A percentile compares a stretch with the other conserved stretches of the same genome.
These are phyloP conservation scores for Dalechampia spathulata DNA, from an alignment of 441 rosid genomes.

Conservation along the genomic window DNA sequence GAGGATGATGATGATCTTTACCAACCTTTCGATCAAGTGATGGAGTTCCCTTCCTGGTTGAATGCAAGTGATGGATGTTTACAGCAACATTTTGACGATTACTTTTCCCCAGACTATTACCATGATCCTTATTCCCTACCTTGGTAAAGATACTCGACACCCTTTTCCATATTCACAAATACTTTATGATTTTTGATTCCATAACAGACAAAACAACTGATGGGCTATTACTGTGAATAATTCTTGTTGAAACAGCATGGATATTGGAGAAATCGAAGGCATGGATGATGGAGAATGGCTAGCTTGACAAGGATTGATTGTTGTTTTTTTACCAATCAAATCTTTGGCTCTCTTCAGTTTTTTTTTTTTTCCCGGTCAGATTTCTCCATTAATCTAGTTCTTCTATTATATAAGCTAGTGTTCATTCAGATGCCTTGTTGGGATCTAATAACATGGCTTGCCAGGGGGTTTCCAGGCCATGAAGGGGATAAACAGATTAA, in stretches of 20 bases:
- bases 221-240: constrained; percentile 18
- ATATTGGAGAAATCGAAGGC: constrained; percentile 84
- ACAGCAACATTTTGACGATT: constrained; percentile 50
- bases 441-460: constrained; percentile 32
- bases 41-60: constrained; percentile 90
- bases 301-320: constrained; percentile 70
- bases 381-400: constrained; percentile 17
- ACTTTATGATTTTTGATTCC: neutral
- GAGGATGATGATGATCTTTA: constrained; percentile 43
- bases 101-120: constrained; percentile 38
- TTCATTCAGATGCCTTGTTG: constrained; percentile 9
- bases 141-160: constrained; percentile 38
- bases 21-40: constrained; percentile 54
- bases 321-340: constrained; percentile 60
- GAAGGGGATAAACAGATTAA: constrained; percentile 22
- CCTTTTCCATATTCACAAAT: neutral
- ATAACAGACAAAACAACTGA: constrained; percentile 15
- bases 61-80: constrained; percentile 57
- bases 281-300: constrained; percentile 90
- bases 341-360: constrained; percentile 32
- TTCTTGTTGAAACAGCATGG: constrained; percentile 55
- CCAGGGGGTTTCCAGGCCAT: constrained; percentile 20
- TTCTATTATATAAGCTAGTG: too few relatives aligned
- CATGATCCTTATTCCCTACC: constrained; percentile 74
- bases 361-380: neutral